Conservation (phyloP, 2,329 filamentous ascomycete genomes). For the Dactylellina sp. region DNA sequence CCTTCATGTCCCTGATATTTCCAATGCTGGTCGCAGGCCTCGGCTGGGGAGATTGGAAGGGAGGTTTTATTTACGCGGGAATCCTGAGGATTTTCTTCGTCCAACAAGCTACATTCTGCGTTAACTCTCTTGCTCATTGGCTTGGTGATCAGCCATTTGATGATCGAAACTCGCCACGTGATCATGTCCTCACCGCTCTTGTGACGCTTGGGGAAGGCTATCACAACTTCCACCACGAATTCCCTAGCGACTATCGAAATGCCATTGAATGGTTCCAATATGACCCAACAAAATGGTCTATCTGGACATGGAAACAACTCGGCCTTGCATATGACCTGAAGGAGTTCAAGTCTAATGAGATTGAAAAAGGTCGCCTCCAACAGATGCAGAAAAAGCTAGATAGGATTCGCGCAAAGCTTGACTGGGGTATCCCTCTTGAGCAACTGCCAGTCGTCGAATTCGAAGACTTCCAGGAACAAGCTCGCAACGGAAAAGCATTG, state of each 20-base stretch:
- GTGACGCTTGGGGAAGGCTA: constrained; percentile 89
- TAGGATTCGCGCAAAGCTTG: constrained; percentile 81
- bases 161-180: constrained; percentile 89
- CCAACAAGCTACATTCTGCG: constrained; percentile 91
- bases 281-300: constrained; percentile 90
- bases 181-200: constrained; percentile 86
- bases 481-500: constrained; percentile 81
- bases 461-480: constrained; percentile 84
- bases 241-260: constrained; percentile 92
- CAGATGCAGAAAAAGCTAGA: constrained; percentile 93
- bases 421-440: constrained; percentile 88
- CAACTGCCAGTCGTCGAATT: constrained; percentile 86
- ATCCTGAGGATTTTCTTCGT: constrained; percentile 90
- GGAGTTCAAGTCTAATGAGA: constrained; percentile 90
- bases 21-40: constrained; percentile 81
- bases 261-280: constrained; percentile 92
- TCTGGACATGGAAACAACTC: constrained; percentile 84
- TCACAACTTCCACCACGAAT: constrained; percentile 97
- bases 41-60: constrained; percentile 82
- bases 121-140: constrained; percentile 92
- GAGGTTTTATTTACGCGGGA: constrained; percentile 85
- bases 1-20: constrained; percentile 81
- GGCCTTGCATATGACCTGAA: constrained; percentile 88
- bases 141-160: constrained; percentile 92
- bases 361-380: constrained; percentile 89